Evolutionary conservation across 192 early-diverging fungal genomes (phyloP).

Genomic region (Fimicolochytrium jonesii): DNA sequence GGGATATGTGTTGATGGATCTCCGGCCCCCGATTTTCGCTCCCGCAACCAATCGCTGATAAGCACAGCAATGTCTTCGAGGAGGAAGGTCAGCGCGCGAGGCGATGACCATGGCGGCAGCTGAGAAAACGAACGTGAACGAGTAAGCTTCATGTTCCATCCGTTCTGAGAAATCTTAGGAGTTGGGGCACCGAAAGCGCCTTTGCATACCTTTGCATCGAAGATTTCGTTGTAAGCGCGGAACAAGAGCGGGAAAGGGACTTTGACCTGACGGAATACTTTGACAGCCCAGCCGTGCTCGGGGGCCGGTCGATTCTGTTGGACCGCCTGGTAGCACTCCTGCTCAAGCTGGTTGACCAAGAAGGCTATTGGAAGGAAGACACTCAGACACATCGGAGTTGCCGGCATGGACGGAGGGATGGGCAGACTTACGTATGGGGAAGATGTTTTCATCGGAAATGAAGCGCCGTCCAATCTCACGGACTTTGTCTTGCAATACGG

Average conservation of each 20-base stretch:
- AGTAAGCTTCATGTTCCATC: no score
- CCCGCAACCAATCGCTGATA: slow-evolving; percentile 26
- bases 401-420: background rate
- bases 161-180: no score
- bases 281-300: slow-evolving; percentile 25
- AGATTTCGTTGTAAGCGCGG: slow-evolving; percentile 21
- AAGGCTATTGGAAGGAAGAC: slow-evolving; percentile 9
- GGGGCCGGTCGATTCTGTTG: background rate
- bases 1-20: slow-evolving; percentile 14
- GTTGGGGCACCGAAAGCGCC: no score
- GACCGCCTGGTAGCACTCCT: slow-evolving; percentile 6
- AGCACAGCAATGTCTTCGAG: slow-evolving; percentile 24
- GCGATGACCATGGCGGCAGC: slow-evolving; percentile 30
- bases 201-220: slow-evolving; percentile 25
- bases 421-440: slow-evolving; percentile 28
- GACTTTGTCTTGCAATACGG: slow-evolving; percentile 25
- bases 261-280: background rate
- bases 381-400: background rate
- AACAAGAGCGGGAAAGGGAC: slow-evolving; percentile 19
- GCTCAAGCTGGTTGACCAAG: slow-evolving; percentile 24
- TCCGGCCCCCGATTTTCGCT: background rate
- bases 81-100: slow-evolving; percentile 7
- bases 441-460: slow-evolving; percentile 30
- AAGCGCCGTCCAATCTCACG: slow-evolving; percentile 22
- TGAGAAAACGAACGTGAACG: slow-evolving; percentile 6